Evolutionary conservation across 2,329 filamentous ascomycete genomes (phyloP).

Genomic region (Aureobasidium uvarum): DNA sequence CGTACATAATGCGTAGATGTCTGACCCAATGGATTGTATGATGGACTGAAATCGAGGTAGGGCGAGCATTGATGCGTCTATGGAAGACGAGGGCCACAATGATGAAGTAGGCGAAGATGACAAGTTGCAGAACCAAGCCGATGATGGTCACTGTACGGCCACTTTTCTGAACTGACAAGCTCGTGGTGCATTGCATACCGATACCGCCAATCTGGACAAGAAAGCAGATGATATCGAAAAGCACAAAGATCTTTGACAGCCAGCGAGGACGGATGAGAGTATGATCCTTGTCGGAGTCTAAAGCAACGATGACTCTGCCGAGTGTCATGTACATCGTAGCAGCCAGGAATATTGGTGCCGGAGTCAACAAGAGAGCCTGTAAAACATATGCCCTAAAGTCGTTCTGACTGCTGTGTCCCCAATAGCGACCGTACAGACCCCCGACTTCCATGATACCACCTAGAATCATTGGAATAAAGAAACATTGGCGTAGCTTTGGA

Average conservation of each 20-base stretch:
- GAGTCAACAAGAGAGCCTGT: conserved; percentile 44
- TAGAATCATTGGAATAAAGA: conserved; percentile 41
- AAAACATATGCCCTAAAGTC: conserved; percentile 44
- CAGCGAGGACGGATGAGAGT: conserved; percentile 47
- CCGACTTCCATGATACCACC: conserved; percentile 44
- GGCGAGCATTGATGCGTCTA: neutral
- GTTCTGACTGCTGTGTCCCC: conserved; percentile 40
- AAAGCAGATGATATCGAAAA: conserved; percentile 55
- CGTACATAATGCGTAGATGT: conserved; percentile 22
- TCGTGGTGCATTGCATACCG: conserved; percentile 34
- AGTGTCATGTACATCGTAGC: conserved; percentile 51
- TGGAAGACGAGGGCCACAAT: conserved; percentile 8
- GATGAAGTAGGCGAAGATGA: conserved; percentile 20
- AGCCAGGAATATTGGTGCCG: conserved; percentile 49
- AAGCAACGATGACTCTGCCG: conserved; percentile 40
- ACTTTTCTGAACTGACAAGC: neutral
- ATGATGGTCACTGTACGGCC: conserved; percentile 10
- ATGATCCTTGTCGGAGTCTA: conserved; percentile 32
- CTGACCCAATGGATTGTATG: conserved; percentile 2
- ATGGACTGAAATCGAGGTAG: neutral
- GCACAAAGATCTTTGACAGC: conserved; percentile 57
- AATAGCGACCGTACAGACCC: conserved; percentile 44
- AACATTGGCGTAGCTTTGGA: conserved; percentile 38
- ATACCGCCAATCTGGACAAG: conserved; percentile 47
- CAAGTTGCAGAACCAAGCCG: conserved; percentile 8